Evolutionary conservation across 495 filamentous ascomycete species (phyloP).

Genomic region (Clohesyomyces aquaticus): DNA sequence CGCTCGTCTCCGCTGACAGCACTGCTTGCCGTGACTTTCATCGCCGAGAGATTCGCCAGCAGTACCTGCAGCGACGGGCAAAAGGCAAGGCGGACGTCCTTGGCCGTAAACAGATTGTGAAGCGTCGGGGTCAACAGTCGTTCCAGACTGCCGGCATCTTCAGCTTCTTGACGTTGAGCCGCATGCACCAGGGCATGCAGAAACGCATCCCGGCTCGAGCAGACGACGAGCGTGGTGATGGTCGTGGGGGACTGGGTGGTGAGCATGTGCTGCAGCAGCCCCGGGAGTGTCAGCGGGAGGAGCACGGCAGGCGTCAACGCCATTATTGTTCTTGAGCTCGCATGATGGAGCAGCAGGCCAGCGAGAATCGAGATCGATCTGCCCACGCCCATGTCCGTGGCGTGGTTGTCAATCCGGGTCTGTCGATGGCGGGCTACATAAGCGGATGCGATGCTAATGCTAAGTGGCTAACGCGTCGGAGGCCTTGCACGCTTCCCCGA

Average conservation of each 20-base stretch:
- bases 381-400: neutral
- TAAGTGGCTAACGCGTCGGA: neutral
- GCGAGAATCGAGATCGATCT: neutral
- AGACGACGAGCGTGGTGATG: slow-evolving; percentile 70
- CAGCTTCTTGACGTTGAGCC: slow-evolving; percentile 18
- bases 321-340: neutral
- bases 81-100: slow-evolving; percentile 69
- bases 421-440: neutral
- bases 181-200: slow-evolving; percentile 52
- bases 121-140: slow-evolving; percentile 66
- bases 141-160: slow-evolving; percentile 20
- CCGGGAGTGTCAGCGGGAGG: slow-evolving; percentile 56
- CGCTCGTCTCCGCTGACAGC: neutral
- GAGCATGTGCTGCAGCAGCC: slow-evolving; percentile 68
- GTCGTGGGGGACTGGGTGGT: slow-evolving; percentile 50
- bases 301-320: slow-evolving; percentile 51
- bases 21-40: slow-evolving; percentile 10
- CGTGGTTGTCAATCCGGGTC: neutral
- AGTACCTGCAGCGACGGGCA: slow-evolving; percentile 74
- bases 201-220: slow-evolving; percentile 67
- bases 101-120: slow-evolving; percentile 67
- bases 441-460: neutral
- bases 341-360: no score
- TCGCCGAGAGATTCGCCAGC: slow-evolving; percentile 69
- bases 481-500: neutral